Conservation (phyloP, 2,329 filamentous ascomycete species). For the Colletotrichum sp. region DNA sequence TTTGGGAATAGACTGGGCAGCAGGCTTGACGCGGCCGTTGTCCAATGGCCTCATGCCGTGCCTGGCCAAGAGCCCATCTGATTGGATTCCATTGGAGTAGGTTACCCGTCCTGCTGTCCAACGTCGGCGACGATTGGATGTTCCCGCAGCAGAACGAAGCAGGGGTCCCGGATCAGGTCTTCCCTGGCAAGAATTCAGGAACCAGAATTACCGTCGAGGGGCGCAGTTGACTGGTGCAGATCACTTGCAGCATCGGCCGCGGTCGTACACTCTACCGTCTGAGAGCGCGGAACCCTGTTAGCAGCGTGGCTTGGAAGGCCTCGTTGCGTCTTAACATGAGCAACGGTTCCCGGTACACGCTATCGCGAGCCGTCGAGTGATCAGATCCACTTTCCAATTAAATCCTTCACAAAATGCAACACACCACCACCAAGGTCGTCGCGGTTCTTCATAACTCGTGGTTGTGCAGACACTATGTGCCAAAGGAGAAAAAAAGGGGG, state of each 20-base stretch:
- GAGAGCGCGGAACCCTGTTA: neutral
- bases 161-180: neutral
- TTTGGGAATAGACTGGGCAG: slow-evolving; percentile 6
- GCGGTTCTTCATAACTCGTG: slow-evolving; percentile 1
- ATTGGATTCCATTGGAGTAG: neutral
- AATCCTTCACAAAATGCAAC: slow-evolving; percentile 18
- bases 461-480: neutral
- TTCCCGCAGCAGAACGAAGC: neutral
- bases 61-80: neutral
- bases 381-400: slow-evolving; percentile 17
- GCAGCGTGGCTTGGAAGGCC: neutral
- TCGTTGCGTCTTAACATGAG: neutral
- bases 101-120: neutral
- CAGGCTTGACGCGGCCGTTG: slow-evolving; percentile 1
- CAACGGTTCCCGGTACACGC: neutral
- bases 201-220: slow-evolving; percentile 18
- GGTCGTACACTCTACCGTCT: neutral
- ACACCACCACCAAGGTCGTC: neutral
- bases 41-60: slow-evolving; percentile 16
- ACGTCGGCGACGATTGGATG: slow-evolving; percentile 6
- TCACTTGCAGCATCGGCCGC: neutral
- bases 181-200: slow-evolving; percentile 8
- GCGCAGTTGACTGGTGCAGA: slow-evolving; percentile 15
- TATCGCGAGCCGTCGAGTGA: neutral
- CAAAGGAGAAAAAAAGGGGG: neutral